phyloP scores from a whole-genome alignment of 2,329 filamentous ascomycete species.

The Aspergillus niger region DNA sequence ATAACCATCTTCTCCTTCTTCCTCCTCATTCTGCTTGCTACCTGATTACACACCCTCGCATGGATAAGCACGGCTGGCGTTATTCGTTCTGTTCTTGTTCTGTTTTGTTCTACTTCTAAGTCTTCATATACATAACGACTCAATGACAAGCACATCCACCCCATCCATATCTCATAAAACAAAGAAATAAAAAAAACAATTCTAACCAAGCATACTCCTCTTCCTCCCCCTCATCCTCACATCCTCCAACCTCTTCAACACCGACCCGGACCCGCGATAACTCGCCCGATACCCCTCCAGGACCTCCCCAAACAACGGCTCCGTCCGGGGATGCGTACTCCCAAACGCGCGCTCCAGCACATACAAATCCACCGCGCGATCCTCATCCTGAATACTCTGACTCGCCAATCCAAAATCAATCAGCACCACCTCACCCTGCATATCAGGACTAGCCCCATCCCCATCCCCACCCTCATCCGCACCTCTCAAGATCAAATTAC shows the following conservation, averaged over 20 bases:
- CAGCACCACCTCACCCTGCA: conserved; percentile 76
- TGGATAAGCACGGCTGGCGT: conserved; percentile 22
- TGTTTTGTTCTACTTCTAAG: background rate
- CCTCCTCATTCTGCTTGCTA: background rate
- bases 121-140: conserved; percentile 1
- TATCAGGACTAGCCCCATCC: conserved; percentile 27
- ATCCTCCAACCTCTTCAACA: conserved; percentile 82
- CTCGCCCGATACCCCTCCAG: conserved; percentile 71
- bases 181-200: conserved; percentile 13
- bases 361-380: conserved; percentile 93
- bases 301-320: conserved; percentile 72
- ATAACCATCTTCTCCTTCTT: conserved; percentile 2
- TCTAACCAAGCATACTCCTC: conserved; percentile 90
- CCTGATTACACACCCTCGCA: background rate
- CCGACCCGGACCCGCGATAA: conserved; percentile 73
- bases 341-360: conserved; percentile 93
- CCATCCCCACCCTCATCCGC: conserved; percentile 23
- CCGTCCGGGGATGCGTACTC: conserved; percentile 87
- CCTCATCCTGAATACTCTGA: conserved; percentile 81
- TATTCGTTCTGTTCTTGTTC: conserved; percentile 13
- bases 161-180: background rate
- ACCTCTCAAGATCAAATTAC: conserved; percentile 83
- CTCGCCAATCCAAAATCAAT: conserved; percentile 94
- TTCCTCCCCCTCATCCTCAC: conserved; percentile 93
- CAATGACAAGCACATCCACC: background rate